These are phyloP conservation scores for Bacidia gigantensis DNA, from an alignment of 495 filamentous ascomycete species.

Conservation along the genomic window DNA sequence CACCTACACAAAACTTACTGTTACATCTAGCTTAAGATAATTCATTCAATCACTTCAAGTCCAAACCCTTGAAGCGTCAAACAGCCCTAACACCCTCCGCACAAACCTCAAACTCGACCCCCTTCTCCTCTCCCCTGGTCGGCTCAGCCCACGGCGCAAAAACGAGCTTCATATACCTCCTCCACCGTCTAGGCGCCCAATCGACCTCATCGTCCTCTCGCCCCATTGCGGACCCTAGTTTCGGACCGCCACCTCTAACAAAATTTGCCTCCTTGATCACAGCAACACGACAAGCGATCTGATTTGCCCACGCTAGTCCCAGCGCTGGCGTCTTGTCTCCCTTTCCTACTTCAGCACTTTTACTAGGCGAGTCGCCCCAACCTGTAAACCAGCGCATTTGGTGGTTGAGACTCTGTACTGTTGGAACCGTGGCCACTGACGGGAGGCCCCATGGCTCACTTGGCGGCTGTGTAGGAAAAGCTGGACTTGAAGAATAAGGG, in stretches of 20 bases:
- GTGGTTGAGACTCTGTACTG: constrained; percentile 53
- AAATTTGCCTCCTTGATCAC: constrained; percentile 49
- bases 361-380: constrained; percentile 54
- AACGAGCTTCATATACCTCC: constrained; percentile 63
- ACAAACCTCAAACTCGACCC: constrained; percentile 38
- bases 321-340: constrained; percentile 66
- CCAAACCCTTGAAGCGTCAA: too few species aligned
- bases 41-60: too few species aligned
- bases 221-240: constrained; percentile 4
- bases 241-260: background rate
- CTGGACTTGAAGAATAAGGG: constrained; percentile 21
- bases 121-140: constrained; percentile 4
- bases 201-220: constrained; percentile 9
- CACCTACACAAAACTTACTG: too few species aligned
- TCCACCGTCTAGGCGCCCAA: constrained; percentile 13
- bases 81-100: constrained; percentile 29
- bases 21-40: too few species aligned
- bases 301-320: constrained; percentile 81
- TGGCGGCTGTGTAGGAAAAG: constrained; percentile 14
- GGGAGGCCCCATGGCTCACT: constrained; percentile 15
- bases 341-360: constrained; percentile 10
- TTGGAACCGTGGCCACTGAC: constrained; percentile 13
- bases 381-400: constrained; percentile 91
- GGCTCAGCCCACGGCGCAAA: constrained; percentile 55
- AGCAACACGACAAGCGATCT: constrained; percentile 69